A percentile compares a stretch with the other conserved stretches of the same genome.
Evolutionary conservation across 352 stramenopile species (phyloP).

Genomic region (Phytophthora idaei): DNA sequence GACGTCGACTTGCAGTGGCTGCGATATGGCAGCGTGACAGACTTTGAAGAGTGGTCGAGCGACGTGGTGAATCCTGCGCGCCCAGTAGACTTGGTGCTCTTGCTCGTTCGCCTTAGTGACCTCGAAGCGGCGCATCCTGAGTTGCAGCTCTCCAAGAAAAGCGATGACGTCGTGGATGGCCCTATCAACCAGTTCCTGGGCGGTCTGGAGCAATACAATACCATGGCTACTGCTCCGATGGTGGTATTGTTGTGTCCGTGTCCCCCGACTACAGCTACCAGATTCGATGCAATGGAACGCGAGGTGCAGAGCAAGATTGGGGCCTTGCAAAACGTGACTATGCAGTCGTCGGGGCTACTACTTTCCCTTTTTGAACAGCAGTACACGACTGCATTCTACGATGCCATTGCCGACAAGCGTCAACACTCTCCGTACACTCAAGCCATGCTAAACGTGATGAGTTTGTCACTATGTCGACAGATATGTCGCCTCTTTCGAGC

Average conservation of each 20-base stretch:
- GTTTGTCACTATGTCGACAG: slow-evolving; percentile 51
- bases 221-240: slow-evolving; percentile 23
- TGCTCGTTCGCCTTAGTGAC: slow-evolving; percentile 68
- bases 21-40: slow-evolving; percentile 49
- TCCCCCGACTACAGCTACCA: slow-evolving; percentile 18
- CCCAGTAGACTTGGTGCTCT: slow-evolving; percentile 49
- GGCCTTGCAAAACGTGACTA: slow-evolving; percentile 29
- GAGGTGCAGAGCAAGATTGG: slow-evolving; percentile 24
- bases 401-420: slow-evolving; percentile 52
- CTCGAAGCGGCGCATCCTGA: slow-evolving; percentile 63
- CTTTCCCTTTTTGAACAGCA: slow-evolving; percentile 40
- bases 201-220: slow-evolving; percentile 37
- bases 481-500: slow-evolving; percentile 52
- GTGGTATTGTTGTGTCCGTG: slow-evolving; percentile 51
- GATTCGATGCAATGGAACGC: slow-evolving; percentile 15
- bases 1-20: slow-evolving; percentile 59
- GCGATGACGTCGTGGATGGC: neutral
- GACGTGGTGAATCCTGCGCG: slow-evolving; percentile 14
- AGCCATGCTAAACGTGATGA: slow-evolving; percentile 60
- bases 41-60: slow-evolving; percentile 40
- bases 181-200: slow-evolving; percentile 27
- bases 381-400: slow-evolving; percentile 45
- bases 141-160: slow-evolving; percentile 22
- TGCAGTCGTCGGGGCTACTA: slow-evolving; percentile 32
- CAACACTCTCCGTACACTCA: slow-evolving; percentile 74